phyloP scores from a whole-genome alignment of 2,329 filamentous ascomycete genomes.

The Penicillium janthinellum region DNA sequence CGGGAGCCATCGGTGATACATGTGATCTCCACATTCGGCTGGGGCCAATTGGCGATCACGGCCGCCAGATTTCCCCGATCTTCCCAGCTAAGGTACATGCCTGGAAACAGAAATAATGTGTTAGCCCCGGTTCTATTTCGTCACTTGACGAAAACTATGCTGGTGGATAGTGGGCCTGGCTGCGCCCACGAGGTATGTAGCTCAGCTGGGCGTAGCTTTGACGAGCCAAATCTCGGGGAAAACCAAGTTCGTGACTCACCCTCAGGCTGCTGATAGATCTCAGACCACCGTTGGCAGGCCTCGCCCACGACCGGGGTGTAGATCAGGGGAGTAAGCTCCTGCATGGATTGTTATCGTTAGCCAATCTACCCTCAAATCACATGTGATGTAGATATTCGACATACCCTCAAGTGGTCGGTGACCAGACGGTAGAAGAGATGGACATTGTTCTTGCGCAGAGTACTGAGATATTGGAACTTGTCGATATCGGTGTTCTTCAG shows the following conservation, averaged over 20 bases:
- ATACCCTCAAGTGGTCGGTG: constrained; percentile 49
- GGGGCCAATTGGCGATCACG: constrained; percentile 92
- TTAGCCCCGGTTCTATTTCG: constrained; percentile 29
- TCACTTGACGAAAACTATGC: constrained; percentile 6
- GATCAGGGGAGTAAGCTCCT: constrained; percentile 53
- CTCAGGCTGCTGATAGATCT: constrained; percentile 92
- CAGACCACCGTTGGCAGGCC: constrained; percentile 94
- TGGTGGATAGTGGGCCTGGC: not conserved
- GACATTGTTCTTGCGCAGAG: constrained; percentile 54
- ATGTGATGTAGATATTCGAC: constrained; percentile 7
- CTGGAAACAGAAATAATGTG: constrained; percentile 35
- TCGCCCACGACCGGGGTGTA: constrained; percentile 71
- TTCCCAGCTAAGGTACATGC: constrained; percentile 91
- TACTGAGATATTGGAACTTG: constrained; percentile 54
- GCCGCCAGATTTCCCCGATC: constrained; percentile 87
- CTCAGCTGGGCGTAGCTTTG: not conserved
- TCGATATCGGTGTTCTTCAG: constrained; percentile 51
- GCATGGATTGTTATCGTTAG: constrained; percentile 22
- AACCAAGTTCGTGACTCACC: constrained; percentile 49
- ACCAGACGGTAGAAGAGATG: constrained; percentile 56
- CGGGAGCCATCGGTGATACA: constrained; percentile 96
- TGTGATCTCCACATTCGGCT: constrained; percentile 87
- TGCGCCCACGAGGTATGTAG: not conserved
- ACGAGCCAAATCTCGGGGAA: not conserved
- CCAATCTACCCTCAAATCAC: constrained; percentile 1